These are phyloP conservation scores for Rhizopus stolonifer DNA, from an alignment of 371 early-diverging fungal species.

Conservation along the genomic window DNA sequence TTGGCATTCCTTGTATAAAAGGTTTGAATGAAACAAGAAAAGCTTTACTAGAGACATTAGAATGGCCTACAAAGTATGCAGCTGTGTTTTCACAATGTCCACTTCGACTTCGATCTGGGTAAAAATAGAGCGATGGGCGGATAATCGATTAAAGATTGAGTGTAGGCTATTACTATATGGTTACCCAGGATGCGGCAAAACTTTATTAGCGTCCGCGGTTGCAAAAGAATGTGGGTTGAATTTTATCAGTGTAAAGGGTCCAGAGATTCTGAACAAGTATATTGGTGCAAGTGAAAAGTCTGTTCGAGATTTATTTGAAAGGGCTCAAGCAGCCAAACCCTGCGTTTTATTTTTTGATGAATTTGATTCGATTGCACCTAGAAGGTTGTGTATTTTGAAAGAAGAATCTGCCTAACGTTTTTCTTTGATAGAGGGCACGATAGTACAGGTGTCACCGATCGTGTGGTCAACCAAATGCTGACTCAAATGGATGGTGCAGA, in stretches of 20 bases:
- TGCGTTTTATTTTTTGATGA: slow-evolving; percentile 96
- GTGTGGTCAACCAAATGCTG: slow-evolving; percentile 95
- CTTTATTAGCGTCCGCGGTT: slow-evolving; percentile 92
- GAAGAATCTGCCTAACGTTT: too few species aligned
- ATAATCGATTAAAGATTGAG: neutral
- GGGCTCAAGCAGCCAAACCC: slow-evolving; percentile 89
- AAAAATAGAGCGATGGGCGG: slow-evolving; percentile 9
- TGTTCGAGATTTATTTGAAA: slow-evolving; percentile 90
- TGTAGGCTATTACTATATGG: slow-evolving; percentile 87
- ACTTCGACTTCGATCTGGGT: slow-evolving; percentile 88
- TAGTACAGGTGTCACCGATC: slow-evolving; percentile 90
- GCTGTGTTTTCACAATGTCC: slow-evolving; percentile 86
- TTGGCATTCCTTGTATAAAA: neutral
- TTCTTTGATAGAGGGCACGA: slow-evolving; percentile 73
- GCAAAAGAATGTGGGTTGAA: slow-evolving; percentile 90
- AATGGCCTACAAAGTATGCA: slow-evolving; percentile 94
- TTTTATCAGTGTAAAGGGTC: slow-evolving; percentile 96
- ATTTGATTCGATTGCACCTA: slow-evolving; percentile 94
- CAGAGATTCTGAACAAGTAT: slow-evolving; percentile 95
- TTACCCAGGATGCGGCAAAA: slow-evolving; percentile 94
- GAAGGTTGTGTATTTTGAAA: too few species aligned
- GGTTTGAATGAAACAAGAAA: slow-evolving; percentile 82
- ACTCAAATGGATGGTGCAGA: slow-evolving; percentile 98
- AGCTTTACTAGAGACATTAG: slow-evolving; percentile 85
- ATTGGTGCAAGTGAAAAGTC: slow-evolving; percentile 93